These are phyloP conservation scores for Linderniella brevidens DNA, from an alignment of 257 asterid species.

Conservation along the genomic window DNA sequence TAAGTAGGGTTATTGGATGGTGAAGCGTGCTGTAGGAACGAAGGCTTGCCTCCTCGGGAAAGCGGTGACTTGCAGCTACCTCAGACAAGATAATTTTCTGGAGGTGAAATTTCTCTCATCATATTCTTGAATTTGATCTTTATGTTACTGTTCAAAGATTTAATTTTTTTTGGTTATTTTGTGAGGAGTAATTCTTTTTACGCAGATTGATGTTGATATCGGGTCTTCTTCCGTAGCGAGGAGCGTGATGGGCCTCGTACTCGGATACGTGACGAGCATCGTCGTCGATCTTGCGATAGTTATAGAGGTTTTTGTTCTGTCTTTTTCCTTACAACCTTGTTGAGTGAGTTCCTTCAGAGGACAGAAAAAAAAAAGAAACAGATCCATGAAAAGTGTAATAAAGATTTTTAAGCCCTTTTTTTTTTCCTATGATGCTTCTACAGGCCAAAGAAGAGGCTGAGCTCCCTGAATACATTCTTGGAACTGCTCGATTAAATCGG, in stretches of 20 bases:
- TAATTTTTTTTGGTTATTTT: too few species aligned
- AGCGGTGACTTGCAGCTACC: conserved; percentile 89
- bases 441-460: conserved; percentile 85
- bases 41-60: conserved; percentile 95
- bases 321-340: not conserved
- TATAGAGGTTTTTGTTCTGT: conserved; percentile 69
- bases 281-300: conserved; percentile 91
- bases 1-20: conserved; percentile 97
- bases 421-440: too few species aligned
- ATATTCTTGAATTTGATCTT: too few species aligned
- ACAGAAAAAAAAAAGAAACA: not conserved
- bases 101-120: conserved; percentile 40
- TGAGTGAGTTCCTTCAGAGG: conserved; percentile 3
- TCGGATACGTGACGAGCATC: conserved; percentile 79
- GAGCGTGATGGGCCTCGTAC: conserved; percentile 82
- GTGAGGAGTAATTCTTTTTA: not conserved
- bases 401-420: too few species aligned
- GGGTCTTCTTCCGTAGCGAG: conserved; percentile 98
- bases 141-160: too few species aligned
- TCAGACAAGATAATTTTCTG: conserved; percentile 87
- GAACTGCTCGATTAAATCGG: conserved; percentile 79
- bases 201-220: conserved; percentile 93
- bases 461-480: conserved; percentile 88
- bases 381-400: too few species aligned
- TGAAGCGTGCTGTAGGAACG: conserved; percentile 97